Evolutionary conservation across 2,329 filamentous ascomycete genomes (phyloP), one percentile per base, ranked within the genome.

Genomic region (Orbilia quercus): DNA sequence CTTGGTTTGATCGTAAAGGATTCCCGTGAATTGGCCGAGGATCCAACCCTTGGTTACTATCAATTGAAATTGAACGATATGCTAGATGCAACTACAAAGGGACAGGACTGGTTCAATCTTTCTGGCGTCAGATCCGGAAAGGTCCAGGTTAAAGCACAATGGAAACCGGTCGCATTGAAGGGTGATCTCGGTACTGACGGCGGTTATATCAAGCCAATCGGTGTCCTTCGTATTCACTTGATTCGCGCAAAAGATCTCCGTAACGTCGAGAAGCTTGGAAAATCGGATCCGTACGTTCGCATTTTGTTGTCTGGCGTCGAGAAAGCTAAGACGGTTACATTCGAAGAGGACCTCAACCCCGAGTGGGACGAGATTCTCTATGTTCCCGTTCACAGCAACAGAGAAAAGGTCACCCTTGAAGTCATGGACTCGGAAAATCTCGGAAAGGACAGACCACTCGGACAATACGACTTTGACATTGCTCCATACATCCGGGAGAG

Each of bases 321-420:
- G 79, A 96, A 94, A 81, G 92, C 87, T 7, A 88, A 93, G 67
- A 98, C 95, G 1, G 95, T 99, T 55, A 98, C 94, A 0, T 96
- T 95, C 84, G 89, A 92, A 80, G 99, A 96, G 82, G 96, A 97
- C 75, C 87, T 99, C 67, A 92, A 96, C 79, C 95, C 95, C 1
- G 90, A 95, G 59, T 99, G 91, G 89, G 92, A 99, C 78, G 95
- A 99, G 81, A 89, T 99, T 22, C 86, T 97, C 20, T 99, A 99
- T 79, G 86, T 99, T 0, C 94, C 96, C 0, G 86, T 99, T 66
- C 94, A 97, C 80, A 92, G 89, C 5, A 78, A 86, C 12, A 89
- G 91, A 31, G 95, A 99, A 80, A 92, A 90, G 78, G 84, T 99
- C 28, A 88, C 89, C 0, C 82, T 99, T 16, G 95, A 99, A 80